Evolutionary conservation across 495 filamentous ascomycete genomes (phyloP).

Genomic region (Pseudotulostoma volvatum): DNA sequence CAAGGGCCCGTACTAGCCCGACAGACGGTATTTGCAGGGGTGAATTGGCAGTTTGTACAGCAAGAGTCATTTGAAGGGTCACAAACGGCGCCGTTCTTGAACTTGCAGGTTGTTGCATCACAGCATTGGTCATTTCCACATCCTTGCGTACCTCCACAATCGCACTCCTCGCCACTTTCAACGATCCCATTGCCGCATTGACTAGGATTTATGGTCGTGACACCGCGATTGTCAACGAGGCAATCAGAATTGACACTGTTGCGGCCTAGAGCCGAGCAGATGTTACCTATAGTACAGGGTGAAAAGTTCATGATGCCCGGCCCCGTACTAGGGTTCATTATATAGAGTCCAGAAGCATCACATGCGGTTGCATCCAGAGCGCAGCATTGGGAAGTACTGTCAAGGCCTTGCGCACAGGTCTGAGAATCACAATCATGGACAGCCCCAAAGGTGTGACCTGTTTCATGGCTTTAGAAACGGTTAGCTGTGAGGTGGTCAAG

Average conservation of each 20-base stretch:
- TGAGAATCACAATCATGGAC: slow-evolving; percentile 72
- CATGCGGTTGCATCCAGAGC: slow-evolving; percentile 55
- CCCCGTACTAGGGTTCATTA: slow-evolving; percentile 89
- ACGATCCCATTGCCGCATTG: slow-evolving; percentile 97
- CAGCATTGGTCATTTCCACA: slow-evolving; percentile 72
- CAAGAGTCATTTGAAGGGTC: slow-evolving; percentile 87
- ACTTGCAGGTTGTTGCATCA: slow-evolving; percentile 76
- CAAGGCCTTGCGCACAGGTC: slow-evolving; percentile 48
- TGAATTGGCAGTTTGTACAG: slow-evolving; percentile 63
- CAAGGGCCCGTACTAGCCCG: slow-evolving; percentile 61
- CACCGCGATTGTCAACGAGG: slow-evolving; percentile 64
- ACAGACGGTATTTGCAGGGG: slow-evolving; percentile 51
- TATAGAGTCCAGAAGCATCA: slow-evolving; percentile 58
- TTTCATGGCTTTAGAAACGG: slow-evolving; percentile 44
- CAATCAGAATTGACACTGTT: slow-evolving; percentile 64
- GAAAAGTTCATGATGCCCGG: slow-evolving; percentile 63
- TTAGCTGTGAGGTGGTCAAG: neutral
- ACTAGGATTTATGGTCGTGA: slow-evolving; percentile 70
- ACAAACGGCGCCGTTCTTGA: slow-evolving; percentile 58
- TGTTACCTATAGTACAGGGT: slow-evolving; percentile 77
- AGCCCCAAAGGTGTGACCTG: slow-evolving; percentile 89
- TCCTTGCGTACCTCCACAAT: slow-evolving; percentile 63
- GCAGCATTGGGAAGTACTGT: slow-evolving; percentile 66
- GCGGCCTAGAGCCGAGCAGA: slow-evolving; percentile 76
- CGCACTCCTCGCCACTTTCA: slow-evolving; percentile 84